Evolutionary conservation across 192 early-diverging fungal genomes (phyloP), one percentile per base, ranked within the genome.

Genomic region (Backusella liffmaniae): DNA sequence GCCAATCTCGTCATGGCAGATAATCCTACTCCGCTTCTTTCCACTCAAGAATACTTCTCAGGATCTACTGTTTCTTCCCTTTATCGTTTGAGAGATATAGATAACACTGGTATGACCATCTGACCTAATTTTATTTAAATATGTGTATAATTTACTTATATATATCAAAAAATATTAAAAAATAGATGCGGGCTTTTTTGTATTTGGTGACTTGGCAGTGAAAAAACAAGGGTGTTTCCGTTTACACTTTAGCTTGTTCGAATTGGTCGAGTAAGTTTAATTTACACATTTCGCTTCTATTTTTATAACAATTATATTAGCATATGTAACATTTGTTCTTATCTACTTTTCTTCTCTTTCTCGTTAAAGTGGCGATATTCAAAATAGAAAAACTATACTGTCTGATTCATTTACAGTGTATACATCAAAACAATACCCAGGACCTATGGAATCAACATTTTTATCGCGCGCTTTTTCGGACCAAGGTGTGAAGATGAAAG

Each of bases 131-230:
- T 23, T 53, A 70, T 36, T 66, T 73, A 41, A 67, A 26, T 39
- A 49, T 59, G 13, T 59, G 51, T 56, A 66, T 23, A 66, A 39
- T 66, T 72, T 66, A 71, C 59, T 67, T 39, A 59, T 74, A 5
- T 74, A 59, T 59, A 49, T 26, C 21, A 59, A 26, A 59, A 59
- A 59, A 26, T 26, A 62, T 62, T 4, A 62, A 29, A 29, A 62
- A 62, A n/a, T 75, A 83, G 94, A 95, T 69, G 95, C 94, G 6
- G 96, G 94, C 1, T 98, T 97, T 76, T 98, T 96, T 87, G 93
- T 98, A 26, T 98, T 98, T 83, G 94, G 96, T 23, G 97, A 98
- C 82, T 85, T 98, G 16, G 94, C 94, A 21, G 94, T 97, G 10
- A 85, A 96, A 12, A 92, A 94, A 82, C 94, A 97, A 77, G 97